phyloP scores from a whole-genome alignment of 176 grass and related monocot genomes.

The Hsuehochloa calcarea region DNA sequence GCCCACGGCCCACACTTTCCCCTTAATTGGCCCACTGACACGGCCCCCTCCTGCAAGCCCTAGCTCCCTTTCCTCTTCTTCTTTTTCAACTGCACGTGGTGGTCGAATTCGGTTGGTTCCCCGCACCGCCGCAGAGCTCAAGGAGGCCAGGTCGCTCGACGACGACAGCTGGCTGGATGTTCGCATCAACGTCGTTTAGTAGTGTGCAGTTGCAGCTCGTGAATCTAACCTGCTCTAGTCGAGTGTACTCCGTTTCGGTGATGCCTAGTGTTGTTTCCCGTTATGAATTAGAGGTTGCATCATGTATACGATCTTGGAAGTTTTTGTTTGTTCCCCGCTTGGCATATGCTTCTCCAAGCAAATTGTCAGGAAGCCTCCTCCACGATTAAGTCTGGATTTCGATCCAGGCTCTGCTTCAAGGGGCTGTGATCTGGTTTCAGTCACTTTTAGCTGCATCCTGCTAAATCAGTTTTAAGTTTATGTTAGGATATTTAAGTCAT shows the following conservation, averaged over 20 bases:
- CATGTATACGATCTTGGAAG: not conserved
- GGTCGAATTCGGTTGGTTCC: not conserved
- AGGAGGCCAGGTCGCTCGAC: constrained; percentile 82
- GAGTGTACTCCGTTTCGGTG: not conserved
- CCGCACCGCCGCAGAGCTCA: constrained; percentile 49
- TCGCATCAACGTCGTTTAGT: constrained; percentile 76
- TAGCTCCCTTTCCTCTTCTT: not conserved
- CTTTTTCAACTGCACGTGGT: not conserved
- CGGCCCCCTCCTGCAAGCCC: not conserved
- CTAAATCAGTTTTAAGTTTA: not conserved
- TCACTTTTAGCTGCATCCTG: not conserved
- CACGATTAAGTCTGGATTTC: not conserved
- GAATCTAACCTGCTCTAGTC: not conserved
- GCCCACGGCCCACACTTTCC: too few species aligned
- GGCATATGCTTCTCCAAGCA: constrained; percentile 39
- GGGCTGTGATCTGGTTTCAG: not conserved
- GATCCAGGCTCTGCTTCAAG: not conserved
- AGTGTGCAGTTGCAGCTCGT: not conserved
- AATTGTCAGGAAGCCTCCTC: constrained; percentile 8
- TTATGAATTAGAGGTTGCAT: not conserved
- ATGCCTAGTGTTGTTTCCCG: not conserved
- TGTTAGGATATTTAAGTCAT: constrained; percentile 1
- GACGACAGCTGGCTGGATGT: constrained; percentile 92
- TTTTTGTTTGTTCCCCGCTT: not conserved
- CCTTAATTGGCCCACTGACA: too few species aligned